Percentiles rank a stretch among this genome's conserved stretches.
These are phyloP conservation scores for Urtica urens DNA, from an alignment of 306 rosid genomes.

Conservation along the genomic window DNA sequence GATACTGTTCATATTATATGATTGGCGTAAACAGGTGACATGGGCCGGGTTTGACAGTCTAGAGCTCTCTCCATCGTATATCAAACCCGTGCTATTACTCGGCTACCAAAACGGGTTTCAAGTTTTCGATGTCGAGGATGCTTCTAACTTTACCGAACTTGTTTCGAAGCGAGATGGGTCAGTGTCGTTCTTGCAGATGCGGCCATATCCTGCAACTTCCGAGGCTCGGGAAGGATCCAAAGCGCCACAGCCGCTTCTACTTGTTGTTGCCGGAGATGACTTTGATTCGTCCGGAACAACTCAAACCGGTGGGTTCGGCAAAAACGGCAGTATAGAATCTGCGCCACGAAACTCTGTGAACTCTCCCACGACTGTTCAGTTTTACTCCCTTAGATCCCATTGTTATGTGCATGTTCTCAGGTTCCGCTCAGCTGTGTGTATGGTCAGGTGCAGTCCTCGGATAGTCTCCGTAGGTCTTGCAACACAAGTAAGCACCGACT, in stretches of 20 bases:
- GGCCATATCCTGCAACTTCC: conserved; percentile 54
- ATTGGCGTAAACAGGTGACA: conserved; percentile 55
- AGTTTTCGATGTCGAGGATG: conserved; percentile 90
- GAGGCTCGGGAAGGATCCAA: conserved; percentile 59
- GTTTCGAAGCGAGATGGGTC: conserved; percentile 85
- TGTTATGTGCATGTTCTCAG: conserved; percentile 88
- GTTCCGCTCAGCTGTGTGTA: conserved; percentile 81
- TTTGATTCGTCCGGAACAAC: conserved; percentile 52
- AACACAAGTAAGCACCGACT: conserved; percentile 63
- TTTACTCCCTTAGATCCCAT: conserved; percentile 76
- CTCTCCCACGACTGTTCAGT: conserved; percentile 80
- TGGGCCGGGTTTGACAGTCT: conserved; percentile 84
- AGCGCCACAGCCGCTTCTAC: conserved; percentile 76
- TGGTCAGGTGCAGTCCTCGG: conserved; percentile 93
- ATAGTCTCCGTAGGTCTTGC: conserved; percentile 92
- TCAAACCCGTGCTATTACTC: conserved; percentile 59
- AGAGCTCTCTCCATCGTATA: conserved; percentile 49
- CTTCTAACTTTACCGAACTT: conserved; percentile 61
- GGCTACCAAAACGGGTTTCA: conserved; percentile 92
- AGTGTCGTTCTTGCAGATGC: conserved; percentile 88
- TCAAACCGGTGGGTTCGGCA: conserved; percentile 45
- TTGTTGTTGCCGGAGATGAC: conserved; percentile 86
- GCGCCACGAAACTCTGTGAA: conserved; percentile 40
- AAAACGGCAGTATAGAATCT: conserved; percentile 49
- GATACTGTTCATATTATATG: too few species aligned